A percentile compares a stretch with the other conserved stretches of the same genome.
Conservation (phyloP, 148 eudicot genomes). For the Chenopodium suecicum region DNA sequence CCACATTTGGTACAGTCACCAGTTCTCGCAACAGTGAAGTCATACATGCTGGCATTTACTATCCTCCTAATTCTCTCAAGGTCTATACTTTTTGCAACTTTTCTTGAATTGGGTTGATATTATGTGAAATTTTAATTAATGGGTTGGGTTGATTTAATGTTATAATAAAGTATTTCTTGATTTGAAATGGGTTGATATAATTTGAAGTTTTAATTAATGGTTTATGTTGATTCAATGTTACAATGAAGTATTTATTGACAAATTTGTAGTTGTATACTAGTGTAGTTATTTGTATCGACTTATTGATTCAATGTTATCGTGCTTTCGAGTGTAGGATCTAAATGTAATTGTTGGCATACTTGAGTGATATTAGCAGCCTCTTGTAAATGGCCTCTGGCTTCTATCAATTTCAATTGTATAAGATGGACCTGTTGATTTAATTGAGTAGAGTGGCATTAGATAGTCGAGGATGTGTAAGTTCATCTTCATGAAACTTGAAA, state of each 20-base stretch:
- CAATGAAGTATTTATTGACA: not conserved
- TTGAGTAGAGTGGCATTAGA: not conserved
- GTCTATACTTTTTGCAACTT: conserved; percentile 27
- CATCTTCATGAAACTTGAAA: not conserved
- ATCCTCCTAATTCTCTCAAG: conserved; percentile 80
- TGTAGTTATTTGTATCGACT: not conserved
- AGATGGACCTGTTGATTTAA: not conserved
- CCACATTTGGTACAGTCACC: conserved; percentile 75
- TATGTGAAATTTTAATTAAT: not conserved
- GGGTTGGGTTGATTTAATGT: conserved; percentile 3
- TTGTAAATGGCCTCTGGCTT: not conserved
- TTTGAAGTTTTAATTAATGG: not conserved
- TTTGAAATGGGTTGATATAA: too few species aligned
- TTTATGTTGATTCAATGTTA: not conserved
- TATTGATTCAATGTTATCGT: too few species aligned
- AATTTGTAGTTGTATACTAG: not conserved
- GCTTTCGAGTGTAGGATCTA: too few species aligned
- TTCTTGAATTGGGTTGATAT: not conserved
- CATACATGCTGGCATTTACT: conserved; percentile 88
- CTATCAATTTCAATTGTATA: not conserved
- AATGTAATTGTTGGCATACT: too few species aligned
- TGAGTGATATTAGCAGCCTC: too few species aligned
- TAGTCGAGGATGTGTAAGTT: not conserved
- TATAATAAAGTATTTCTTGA: not conserved
- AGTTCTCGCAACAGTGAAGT: conserved; percentile 96